A percentile compares a stretch with the other conserved stretches of the same genome.
Evolutionary conservation across 352 stramenopile species (phyloP).

Genomic region (Globisporangium acanthophoron): DNA sequence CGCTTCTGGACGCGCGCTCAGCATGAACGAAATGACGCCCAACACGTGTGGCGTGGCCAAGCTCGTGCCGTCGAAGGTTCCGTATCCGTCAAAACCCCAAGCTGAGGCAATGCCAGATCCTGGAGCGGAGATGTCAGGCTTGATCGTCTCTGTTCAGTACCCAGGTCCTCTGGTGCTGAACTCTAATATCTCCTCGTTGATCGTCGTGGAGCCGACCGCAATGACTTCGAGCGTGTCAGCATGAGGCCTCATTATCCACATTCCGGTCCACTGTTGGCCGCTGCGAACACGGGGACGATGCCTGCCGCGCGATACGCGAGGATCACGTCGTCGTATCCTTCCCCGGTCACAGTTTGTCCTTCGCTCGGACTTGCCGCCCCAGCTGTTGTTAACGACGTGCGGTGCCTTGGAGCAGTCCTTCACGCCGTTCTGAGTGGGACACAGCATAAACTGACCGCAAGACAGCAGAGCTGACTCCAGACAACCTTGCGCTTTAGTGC

Average conservation of each 20-base stretch:
- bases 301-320: slow-evolving; percentile 12
- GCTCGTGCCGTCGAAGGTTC: slow-evolving; percentile 12
- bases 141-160: too few relatives aligned
- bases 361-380: too few relatives aligned
- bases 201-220: slow-evolving; percentile 12
- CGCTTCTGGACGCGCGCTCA: slow-evolving; percentile 16
- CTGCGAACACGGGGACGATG: slow-evolving; percentile 19
- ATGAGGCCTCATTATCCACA: not conserved
- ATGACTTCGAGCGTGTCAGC: slow-evolving; percentile 13
- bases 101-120: too few relatives aligned
- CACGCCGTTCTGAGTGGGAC: slow-evolving; percentile 11
- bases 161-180: slow-evolving; percentile 12
- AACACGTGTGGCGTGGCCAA: slow-evolving; percentile 27
- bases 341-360: too few relatives aligned
- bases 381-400: slow-evolving; percentile 20
- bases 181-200: slow-evolving; percentile 13
- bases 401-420: slow-evolving; percentile 18
- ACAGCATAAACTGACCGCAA: slow-evolving; percentile 23
- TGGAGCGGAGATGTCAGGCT: too few relatives aligned
- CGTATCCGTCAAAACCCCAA: not conserved
- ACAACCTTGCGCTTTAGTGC: not conserved
- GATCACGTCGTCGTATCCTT: not conserved
- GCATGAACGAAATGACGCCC: slow-evolving; percentile 17
- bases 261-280: slow-evolving; percentile 9
- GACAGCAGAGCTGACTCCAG: slow-evolving; percentile 11